Evolutionary conservation across 352 stramenopile genomes (phyloP), one percentile per base, ranked within the genome.

Genomic region (Aphanomyces euteiches): DNA sequence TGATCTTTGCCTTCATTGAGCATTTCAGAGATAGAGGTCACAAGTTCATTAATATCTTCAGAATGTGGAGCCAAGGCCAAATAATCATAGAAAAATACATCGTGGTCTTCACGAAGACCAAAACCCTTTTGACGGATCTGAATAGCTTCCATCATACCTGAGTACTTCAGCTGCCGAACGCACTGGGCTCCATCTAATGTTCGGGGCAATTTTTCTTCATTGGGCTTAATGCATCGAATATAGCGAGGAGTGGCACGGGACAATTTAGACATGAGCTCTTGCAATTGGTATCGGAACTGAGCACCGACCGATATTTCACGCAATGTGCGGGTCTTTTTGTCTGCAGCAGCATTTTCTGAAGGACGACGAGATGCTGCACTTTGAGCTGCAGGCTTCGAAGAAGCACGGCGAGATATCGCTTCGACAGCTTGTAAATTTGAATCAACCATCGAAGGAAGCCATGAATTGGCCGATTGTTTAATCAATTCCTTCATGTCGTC

Each of bases 401-500:
- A 69, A 28, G 43, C 66, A 8, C 64, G 64, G 34, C 64, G 48
- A 15, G 64, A 70, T 48, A 95, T 86, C 12, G 85, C 81, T 53
- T 96, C 86, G 58, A 93, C 92, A 8, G 86, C 90, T 76, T 95
- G 87, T 28, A 94, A 82, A 68, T 87, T 95, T 54, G 93, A 70
- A 59, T 93, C 84, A 59, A 96, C 94, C 67, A 96, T 94, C 15
- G 82, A 77, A 47, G 82, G 84, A 66, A 96, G 81, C 86, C 86
- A 96, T 43, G 89, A 81, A 59, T 83, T 95, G 65, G 78, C 74
- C 4, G 85, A 95, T 73, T 93, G 81, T 12, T 94, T 89, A 59
- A 96, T 91, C 10, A 97, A 76, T 67, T 97, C 90, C 77, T 96
- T 96, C 88, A 96, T 95, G 64, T 97, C 92, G 70, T 96, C 90